Evolutionary conservation across 805 yeast genomes (phyloP).

Genomic region (Yarrowia sp.): DNA sequence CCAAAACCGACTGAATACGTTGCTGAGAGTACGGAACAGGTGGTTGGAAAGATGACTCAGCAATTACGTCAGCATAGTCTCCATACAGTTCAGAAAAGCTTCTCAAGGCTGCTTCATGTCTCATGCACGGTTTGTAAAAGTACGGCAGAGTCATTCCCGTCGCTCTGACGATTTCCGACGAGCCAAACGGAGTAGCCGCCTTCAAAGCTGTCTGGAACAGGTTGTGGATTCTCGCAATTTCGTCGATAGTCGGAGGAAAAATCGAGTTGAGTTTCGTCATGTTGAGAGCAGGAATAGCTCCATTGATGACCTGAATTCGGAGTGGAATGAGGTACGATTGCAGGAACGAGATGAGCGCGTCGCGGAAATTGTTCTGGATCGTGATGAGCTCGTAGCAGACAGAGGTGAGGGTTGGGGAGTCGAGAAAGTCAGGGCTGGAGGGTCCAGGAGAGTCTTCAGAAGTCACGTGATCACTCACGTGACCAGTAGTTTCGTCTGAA

Average conservation of each 20-base stretch:
- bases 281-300: slow-evolving; percentile 49
- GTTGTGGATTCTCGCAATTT: slow-evolving; percentile 85
- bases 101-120: slow-evolving; percentile 90
- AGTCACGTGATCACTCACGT: too few relatives aligned
- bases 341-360: slow-evolving; percentile 66
- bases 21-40: slow-evolving; percentile 45
- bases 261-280: slow-evolving; percentile 68
- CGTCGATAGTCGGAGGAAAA: slow-evolving; percentile 95
- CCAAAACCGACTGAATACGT: slow-evolving; percentile 59
- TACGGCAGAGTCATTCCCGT: slow-evolving; percentile 82
- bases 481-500: too few relatives aligned
- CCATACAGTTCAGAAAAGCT: slow-evolving; percentile 52
- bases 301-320: slow-evolving; percentile 63
- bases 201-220: slow-evolving; percentile 73
- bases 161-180: slow-evolving; percentile 72
- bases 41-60: slow-evolving; percentile 35
- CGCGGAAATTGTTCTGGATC: slow-evolving; percentile 73
- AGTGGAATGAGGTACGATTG: slow-evolving; percentile 79
- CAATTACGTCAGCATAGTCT: slow-evolving; percentile 44
- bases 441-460: too few relatives aligned
- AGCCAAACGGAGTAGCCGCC: slow-evolving; percentile 65
- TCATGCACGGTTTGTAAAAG: slow-evolving; percentile 86
- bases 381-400: slow-evolving; percentile 65
- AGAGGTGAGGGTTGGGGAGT: slow-evolving; percentile 45
- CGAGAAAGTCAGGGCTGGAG: slow-evolving; percentile 29